These are phyloP conservation scores for Cystofilobasidium capitatum DNA, from an alignment of 768 basidiomycete species.

Conservation along the genomic window DNA sequence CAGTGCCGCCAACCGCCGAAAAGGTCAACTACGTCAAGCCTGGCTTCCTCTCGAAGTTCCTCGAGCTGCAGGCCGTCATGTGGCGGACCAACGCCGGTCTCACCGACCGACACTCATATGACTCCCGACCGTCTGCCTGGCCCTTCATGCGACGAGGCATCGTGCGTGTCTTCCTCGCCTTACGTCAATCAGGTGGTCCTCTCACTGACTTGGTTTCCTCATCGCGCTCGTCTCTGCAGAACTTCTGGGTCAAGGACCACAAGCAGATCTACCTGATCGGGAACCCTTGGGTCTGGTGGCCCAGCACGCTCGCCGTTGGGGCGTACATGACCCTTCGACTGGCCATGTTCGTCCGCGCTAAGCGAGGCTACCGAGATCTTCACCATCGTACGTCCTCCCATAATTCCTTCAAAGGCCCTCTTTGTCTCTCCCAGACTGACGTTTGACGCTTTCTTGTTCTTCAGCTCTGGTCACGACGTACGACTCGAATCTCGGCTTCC, in stretches of 20 bases:
- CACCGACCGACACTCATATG: slow-evolving; percentile 87
- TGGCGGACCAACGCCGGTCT: slow-evolving; percentile 94
- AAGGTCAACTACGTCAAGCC: slow-evolving; percentile 89
- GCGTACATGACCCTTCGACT: slow-evolving; percentile 61
- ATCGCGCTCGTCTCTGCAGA: slow-evolving; percentile 45
- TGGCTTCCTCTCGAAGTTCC: slow-evolving; percentile 80
- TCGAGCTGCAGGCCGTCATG: slow-evolving; percentile 86
- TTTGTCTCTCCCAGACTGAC: background rate
- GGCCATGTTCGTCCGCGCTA: slow-evolving; percentile 72
- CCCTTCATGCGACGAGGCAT: slow-evolving; percentile 86
- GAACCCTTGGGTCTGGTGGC: slow-evolving; percentile 89
- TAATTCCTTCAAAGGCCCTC: background rate
- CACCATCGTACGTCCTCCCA: slow-evolving; percentile 60
- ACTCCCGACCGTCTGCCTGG: slow-evolving; percentile 88
- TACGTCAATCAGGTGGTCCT: too few species aligned
- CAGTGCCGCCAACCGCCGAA: slow-evolving; percentile 60
- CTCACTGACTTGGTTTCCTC: background rate
- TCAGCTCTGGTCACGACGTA: slow-evolving; percentile 84
- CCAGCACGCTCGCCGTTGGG: slow-evolving; percentile 61
- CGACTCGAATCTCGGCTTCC: slow-evolving; percentile 78
- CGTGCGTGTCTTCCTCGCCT: slow-evolving; percentile 47
- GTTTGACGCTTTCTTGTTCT: background rate
- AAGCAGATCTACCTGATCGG: slow-evolving; percentile 90
- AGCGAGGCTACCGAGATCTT: slow-evolving; percentile 85
- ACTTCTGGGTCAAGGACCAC: slow-evolving; percentile 98